Conservation (phyloP, 148 eudicot species). For the Drosera capensis region DNA sequence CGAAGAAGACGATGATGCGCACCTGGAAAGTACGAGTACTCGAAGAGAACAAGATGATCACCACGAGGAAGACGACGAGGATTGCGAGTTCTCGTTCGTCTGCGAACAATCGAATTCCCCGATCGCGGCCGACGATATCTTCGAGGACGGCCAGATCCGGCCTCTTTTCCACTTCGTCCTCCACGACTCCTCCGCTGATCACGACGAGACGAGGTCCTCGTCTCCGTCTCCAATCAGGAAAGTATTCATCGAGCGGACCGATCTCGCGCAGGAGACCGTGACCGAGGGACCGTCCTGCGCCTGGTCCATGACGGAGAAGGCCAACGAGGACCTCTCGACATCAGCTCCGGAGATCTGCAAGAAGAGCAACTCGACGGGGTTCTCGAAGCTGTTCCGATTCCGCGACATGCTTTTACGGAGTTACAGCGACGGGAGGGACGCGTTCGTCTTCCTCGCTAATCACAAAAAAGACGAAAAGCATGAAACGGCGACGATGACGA, state of each 20-base stretch:
- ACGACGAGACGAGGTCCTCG: conserved; percentile 5
- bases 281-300: conserved; percentile 33
- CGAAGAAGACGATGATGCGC: too few relatives aligned
- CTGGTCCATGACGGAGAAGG: conserved; percentile 19
- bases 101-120: conserved; percentile 14
- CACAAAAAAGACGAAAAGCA: conserved; percentile 8
- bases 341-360: conserved; percentile 27
- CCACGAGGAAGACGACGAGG: conserved; percentile 11
- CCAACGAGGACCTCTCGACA: conserved; percentile 4
- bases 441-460: conserved; percentile 37
- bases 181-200: background rate
- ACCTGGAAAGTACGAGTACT: background rate
- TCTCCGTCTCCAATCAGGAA: conserved; percentile 36
- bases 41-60: background rate
- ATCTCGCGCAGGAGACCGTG: conserved; percentile 7
- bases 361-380: conserved; percentile 93
- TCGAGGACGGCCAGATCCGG: conserved; percentile 54
- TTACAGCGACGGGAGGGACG: conserved; percentile 73
- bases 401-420: conserved; percentile 42
- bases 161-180: conserved; percentile 26
- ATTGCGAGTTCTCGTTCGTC: conserved; percentile 35
- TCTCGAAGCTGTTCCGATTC: conserved; percentile 66
- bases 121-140: conserved; percentile 44
- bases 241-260: conserved; percentile 26
- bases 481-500: conserved; percentile 4